Base-by-base conservation (phyloP, 2,329 filamentous ascomycete species). In the Ophiostoma pallidulum region DNA sequence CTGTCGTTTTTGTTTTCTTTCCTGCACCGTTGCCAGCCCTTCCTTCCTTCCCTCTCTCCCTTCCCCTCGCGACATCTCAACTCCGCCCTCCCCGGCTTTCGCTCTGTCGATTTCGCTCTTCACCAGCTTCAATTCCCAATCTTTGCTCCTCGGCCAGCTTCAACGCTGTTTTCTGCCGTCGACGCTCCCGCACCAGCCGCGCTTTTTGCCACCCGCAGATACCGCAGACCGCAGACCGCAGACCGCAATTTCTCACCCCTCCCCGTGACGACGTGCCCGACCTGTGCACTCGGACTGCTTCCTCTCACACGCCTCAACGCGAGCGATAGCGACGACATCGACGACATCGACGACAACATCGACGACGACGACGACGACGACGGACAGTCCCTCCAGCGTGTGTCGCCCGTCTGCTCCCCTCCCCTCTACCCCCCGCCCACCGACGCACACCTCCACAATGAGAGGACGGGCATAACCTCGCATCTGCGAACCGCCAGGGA, bases 101-200 rank as follows among this genome's bases (percentile, higher is more conserved):
- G 28, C 31, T 41, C 18, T 43, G 22, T 35, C 37, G 39, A 41
- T 39, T 31, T 19, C 37, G 26, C n/a, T 26, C 39, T 8, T 16
- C 5, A 18, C 4, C 32, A 12, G 24, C 12, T 24, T 36, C 8
- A 3, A 12, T 31, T 24, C 18, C 3, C 10, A 20, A 7, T 22
- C 9, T 18, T 14, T 19, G 26, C 13, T 22, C 24, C 24, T 3
- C 26, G 42, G 16, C 32, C 45, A 48, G 40, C 46, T 39, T 48
- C 46, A 48, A 48, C 46, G 46, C 46, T 48, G 46, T 28, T 37
- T 32, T 37, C 42, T 33, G 36, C 42, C 42, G 13, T 26, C 41
- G 26, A 22, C 42, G 42, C 42, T 45, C 37, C 42, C 37, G 37
- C 42, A 29, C 42, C 24, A 9, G 20, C 28, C 18, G 3, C 18